phyloP scores from a whole-genome alignment of 1,284 basidiomycete species.

The Ceratobasidium sp. region DNA sequence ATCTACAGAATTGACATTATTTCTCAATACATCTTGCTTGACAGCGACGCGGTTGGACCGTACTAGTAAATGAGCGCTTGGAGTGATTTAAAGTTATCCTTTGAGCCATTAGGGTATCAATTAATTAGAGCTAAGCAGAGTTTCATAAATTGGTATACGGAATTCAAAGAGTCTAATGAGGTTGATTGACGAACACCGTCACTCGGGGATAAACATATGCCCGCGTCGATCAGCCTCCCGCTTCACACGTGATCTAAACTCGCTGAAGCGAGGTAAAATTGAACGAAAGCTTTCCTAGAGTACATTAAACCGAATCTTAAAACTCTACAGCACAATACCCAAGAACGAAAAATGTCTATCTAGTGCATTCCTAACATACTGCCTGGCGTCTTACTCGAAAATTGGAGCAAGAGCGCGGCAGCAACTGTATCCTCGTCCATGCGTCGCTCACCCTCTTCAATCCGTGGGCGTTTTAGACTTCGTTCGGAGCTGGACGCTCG shows the following conservation, averaged over 20 bases:
- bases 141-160: background rate
- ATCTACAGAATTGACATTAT: constrained; percentile 1
- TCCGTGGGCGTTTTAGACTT: constrained; percentile 3
- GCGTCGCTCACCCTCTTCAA: background rate
- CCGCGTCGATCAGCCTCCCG: background rate
- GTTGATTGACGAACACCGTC: background rate
- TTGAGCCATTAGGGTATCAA: constrained; percentile 18
- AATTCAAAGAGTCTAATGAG: background rate
- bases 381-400: constrained; percentile 42
- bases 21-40: background rate
- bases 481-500: background rate
- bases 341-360: background rate
- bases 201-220: constrained; percentile 10
- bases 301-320: background rate
- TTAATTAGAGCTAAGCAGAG: background rate
- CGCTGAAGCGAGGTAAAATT: too few species aligned
- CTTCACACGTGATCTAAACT: too few species aligned
- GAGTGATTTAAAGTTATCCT: background rate
- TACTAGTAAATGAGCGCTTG: constrained; percentile 32
- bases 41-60: background rate
- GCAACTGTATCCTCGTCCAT: constrained; percentile 26
- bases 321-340: constrained; percentile 17
- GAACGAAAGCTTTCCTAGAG: too few species aligned
- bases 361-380: constrained; percentile 42
- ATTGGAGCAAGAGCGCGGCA: constrained; percentile 40